Base-by-base conservation (phyloP, 2,329 filamentous ascomycete genomes). In the Chaetomiaceae sp. region DNA sequence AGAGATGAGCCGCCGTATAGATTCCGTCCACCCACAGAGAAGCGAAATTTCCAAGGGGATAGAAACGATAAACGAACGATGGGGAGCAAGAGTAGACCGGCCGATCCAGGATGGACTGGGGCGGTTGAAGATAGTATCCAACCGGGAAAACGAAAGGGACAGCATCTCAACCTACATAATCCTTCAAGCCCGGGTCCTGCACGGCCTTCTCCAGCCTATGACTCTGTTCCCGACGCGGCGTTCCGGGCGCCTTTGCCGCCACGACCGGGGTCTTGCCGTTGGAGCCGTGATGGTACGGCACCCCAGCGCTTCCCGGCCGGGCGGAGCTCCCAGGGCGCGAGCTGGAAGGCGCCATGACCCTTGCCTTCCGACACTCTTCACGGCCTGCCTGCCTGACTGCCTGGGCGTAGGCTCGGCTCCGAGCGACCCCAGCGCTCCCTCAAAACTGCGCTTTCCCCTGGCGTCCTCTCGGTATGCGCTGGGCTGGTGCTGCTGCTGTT, bases 141-240 rank as follows among this genome's bases (percentile, higher is more conserved):
- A 34, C 5, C 20, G 14, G 9, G 37, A 33, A 45, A 30, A 57
- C 46, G 58, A 55, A 61, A 56, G 1, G n/a, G n/a, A n/a, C n/a
- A n/a, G n/a, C n/a, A n/a, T n/a, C n/a, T 14, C 25, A 16, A 83
- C 83, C 64, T 79, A 88, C 85, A 68, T 87, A 92, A 72, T 91
- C 87, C 72, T 87, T 89, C 66, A 91, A 70, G 20, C 86, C 87
- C 2, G 85, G 86, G 67, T 90, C 87, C 68, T 90, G 87, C 53
- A 89, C 74, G 5, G 85, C 83, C 60, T 73, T 80, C 61, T 86
- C 82, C 59, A 84, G 80, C 33, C 74, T 78, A 49, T 67, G 64
- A 50, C 65, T 68, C 61, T 81, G 81, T 21, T 87, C 75, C 59
- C 86, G 81, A 60, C 80, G 82, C 16, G 84, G 83, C 38, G 80